Evolutionary conservation across 1,139 yeast species (phyloP).

Genomic region (Schizosaccharomyces versatilis): DNA sequence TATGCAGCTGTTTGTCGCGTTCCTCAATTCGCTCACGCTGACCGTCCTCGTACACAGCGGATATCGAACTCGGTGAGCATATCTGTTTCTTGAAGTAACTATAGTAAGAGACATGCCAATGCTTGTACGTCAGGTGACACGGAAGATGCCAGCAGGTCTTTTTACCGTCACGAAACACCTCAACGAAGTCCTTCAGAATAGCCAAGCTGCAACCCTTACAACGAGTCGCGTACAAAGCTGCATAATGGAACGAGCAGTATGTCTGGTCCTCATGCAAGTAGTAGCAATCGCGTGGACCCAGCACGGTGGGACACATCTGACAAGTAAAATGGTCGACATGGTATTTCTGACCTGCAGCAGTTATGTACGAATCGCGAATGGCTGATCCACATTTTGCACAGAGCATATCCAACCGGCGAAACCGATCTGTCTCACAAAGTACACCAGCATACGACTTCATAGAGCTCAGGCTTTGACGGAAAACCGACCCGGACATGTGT

Average conservation of each 20-base stretch:
- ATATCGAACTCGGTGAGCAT: neutral
- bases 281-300: slow-evolving; percentile 80
- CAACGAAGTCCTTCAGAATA: slow-evolving; percentile 82
- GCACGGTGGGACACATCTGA: slow-evolving; percentile 63
- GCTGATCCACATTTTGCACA: slow-evolving; percentile 74
- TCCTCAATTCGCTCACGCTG: slow-evolving; percentile 29
- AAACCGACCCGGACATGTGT: neutral
- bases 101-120: slow-evolving; percentile 50
- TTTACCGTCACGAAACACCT: slow-evolving; percentile 75
- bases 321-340: slow-evolving; percentile 93
- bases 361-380: slow-evolving; percentile 76
- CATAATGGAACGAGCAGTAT: slow-evolving; percentile 80
- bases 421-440: slow-evolving; percentile 81
- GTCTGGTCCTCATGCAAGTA: slow-evolving; percentile 69
- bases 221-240: slow-evolving; percentile 59
- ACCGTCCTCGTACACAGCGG: slow-evolving; percentile 16
- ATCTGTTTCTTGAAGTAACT: slow-evolving; percentile 5
- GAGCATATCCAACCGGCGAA: slow-evolving; percentile 56
- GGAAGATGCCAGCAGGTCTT: slow-evolving; percentile 98
- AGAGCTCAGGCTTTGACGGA: too few species aligned
- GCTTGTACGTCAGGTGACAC: slow-evolving; percentile 90
- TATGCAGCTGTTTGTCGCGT: slow-evolving; percentile 45
- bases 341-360: slow-evolving; percentile 78
- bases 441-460: slow-evolving; percentile 17
- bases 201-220: slow-evolving; percentile 90